Evolutionary conservation across 1,284 basidiomycete genomes (phyloP).

Genomic region (Rhodofomes roseus): DNA sequence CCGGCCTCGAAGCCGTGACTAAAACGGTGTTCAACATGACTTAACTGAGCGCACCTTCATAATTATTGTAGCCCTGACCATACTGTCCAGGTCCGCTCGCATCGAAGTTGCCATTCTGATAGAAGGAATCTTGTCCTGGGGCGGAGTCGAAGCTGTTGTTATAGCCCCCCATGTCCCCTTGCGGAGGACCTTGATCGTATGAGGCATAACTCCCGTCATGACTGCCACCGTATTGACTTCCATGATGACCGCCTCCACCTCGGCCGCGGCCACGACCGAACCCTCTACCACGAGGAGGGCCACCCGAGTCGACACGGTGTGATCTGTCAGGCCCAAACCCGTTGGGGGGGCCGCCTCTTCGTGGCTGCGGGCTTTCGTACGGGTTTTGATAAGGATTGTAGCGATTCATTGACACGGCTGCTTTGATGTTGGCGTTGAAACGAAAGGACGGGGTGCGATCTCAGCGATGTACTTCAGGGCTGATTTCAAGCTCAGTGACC

Average conservation of each 20-base stretch:
- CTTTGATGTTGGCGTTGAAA: conserved; percentile 13
- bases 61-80: conserved; percentile 56
- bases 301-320: conserved; percentile 60
- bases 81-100: conserved; percentile 42
- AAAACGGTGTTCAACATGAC: conserved; percentile 24
- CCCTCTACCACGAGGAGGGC: conserved; percentile 29
- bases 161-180: conserved; percentile 59
- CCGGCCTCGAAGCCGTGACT: conserved; percentile 7
- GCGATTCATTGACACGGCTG: conserved; percentile 63
- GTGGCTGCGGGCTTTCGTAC: conserved; percentile 55
- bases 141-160: conserved; percentile 62
- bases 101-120: conserved; percentile 54
- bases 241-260: conserved; percentile 24
- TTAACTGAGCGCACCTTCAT: conserved; percentile 76
- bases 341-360: conserved; percentile 59
- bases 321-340: conserved; percentile 71
- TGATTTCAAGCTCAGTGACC: background rate
- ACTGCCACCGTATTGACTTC: conserved; percentile 38
- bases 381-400: conserved; percentile 78
- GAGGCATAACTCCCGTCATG: conserved; percentile 50
- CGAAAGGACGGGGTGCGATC: conserved; percentile 13
- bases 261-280: conserved; percentile 50
- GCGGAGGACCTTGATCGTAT: conserved; percentile 62
- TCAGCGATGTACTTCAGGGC: conserved; percentile 15
- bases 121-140: conserved; percentile 57